Evolutionary conservation across 495 filamentous ascomycete genomes (phyloP), one percentile per base, ranked within the genome.

Genomic region (Acidiella bohemica): DNA sequence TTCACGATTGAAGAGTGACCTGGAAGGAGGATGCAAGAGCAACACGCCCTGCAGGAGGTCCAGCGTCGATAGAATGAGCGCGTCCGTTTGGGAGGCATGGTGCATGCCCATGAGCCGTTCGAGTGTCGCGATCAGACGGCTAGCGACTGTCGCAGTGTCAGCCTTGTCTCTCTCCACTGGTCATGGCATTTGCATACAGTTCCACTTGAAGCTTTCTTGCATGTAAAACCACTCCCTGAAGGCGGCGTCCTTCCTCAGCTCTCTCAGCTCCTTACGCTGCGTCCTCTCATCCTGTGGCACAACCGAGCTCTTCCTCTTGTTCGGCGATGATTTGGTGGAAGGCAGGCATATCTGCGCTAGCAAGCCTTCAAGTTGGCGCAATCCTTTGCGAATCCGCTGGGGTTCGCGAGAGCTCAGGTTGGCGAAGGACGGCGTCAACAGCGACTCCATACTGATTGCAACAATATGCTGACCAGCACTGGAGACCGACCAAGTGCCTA

Each of bases 121-220:
- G 26, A 97, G 73, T 47, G 84, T 92, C 22, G 75, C 72, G 34
- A 92, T 77, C 39, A 97, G 66, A 46, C 87, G 34, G 1, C 44
- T 33, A n/a, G 41, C 49, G n/a, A 51, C 48, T 51, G 31, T 14
- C 5, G 5, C n/a, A 8, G 20, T 39, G 38, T 50, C 17, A 47
- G 42, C 33, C 14, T n/a, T 38, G 19, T n/a, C 9, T 6, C 12
- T 5, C 16, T 13, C 12, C n/a, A n/a, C n/a, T n/a, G n/a, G n/a
- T n/a, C n/a, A n/a, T n/a, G 21, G 33, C 23, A 11, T 0, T 9
- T 16, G 14, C 67, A 24, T 57, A 83, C 78, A 75, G 62, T 97
- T 97, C 83, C 87, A 97, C 62, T 94, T 82, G 60, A 97, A 97
- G 9, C 88, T 80, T 53, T 93, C 88, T 58, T 97, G 90, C 36